phyloP scores from a whole-genome alignment of 1,139 yeast species.

The Pichia sp. region DNA sequence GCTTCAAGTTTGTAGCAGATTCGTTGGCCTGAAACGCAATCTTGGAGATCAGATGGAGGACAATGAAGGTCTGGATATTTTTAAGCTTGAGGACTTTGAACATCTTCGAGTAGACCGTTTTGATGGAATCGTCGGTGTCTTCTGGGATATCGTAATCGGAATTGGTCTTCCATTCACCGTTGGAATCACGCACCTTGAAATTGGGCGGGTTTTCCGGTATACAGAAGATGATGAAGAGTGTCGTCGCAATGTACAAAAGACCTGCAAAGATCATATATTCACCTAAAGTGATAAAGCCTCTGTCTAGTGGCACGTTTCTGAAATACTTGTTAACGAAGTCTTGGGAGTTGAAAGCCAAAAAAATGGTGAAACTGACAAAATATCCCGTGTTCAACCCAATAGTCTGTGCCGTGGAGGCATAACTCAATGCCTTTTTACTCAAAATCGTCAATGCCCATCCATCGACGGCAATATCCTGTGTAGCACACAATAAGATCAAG shows the following conservation, averaged over 20 bases:
- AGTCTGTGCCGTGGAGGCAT: slow-evolving; percentile 96
- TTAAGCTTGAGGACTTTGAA: slow-evolving; percentile 63
- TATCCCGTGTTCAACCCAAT: slow-evolving; percentile 92
- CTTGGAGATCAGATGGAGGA: slow-evolving; percentile 72
- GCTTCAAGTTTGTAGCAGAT: slow-evolving; percentile 86
- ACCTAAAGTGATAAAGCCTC: slow-evolving; percentile 65
- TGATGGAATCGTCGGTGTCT: slow-evolving; percentile 8
- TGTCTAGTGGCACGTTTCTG: slow-evolving; percentile 48
- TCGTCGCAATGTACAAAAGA: slow-evolving; percentile 56
- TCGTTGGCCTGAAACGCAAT: slow-evolving; percentile 95
- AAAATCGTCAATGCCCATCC: slow-evolving; percentile 96
- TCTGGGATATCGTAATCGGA: slow-evolving; percentile 5
- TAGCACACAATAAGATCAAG: slow-evolving; percentile 83
- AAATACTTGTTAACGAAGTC: slow-evolving; percentile 87
- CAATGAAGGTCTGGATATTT: slow-evolving; percentile 68
- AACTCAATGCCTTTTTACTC: slow-evolving; percentile 72
- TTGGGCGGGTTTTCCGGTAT: slow-evolving; percentile 58
- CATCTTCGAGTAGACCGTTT: slow-evolving; percentile 58
- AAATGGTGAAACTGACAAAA: slow-evolving; percentile 84
- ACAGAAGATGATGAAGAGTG: slow-evolving; percentile 46
- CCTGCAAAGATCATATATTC: slow-evolving; percentile 79
- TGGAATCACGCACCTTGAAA: slow-evolving; percentile 18
- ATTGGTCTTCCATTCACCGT: slow-evolving; percentile 18
- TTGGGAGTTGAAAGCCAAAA: slow-evolving; percentile 82
- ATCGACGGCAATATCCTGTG: slow-evolving; percentile 98